These are phyloP conservation scores for Boletellus sp. DNA, from an alignment of 768 basidiomycete genomes.

Conservation along the genomic window DNA sequence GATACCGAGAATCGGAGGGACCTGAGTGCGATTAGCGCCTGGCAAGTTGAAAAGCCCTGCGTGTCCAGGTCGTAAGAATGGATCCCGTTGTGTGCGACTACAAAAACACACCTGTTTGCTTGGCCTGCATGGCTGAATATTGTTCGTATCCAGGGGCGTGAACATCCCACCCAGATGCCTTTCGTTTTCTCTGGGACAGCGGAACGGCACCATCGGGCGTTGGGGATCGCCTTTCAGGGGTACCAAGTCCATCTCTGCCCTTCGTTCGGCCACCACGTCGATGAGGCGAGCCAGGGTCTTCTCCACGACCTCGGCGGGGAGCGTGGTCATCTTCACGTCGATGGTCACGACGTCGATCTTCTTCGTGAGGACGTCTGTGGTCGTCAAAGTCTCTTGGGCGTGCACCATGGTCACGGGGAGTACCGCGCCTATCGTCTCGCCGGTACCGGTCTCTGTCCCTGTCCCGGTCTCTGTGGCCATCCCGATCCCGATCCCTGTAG, in stretches of 20 bases:
- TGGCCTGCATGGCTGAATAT: slow-evolving; percentile 94
- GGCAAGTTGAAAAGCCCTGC: slow-evolving; percentile 94
- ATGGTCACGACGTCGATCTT: slow-evolving; percentile 48
- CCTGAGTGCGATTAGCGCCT: slow-evolving; percentile 87
- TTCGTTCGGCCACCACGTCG: slow-evolving; percentile 48
- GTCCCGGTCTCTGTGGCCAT: slow-evolving; percentile 26
- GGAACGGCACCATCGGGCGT: slow-evolving; percentile 84
- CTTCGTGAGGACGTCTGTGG: slow-evolving; percentile 42
- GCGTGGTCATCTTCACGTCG: slow-evolving; percentile 41
- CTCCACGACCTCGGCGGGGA: slow-evolving; percentile 32
- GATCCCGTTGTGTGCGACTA: background rate
- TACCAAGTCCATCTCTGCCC: slow-evolving; percentile 48
- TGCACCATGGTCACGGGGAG: slow-evolving; percentile 42
- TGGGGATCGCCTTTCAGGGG: slow-evolving; percentile 80
- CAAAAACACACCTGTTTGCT: slow-evolving; percentile 78
- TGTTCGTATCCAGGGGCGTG: slow-evolving; percentile 95
- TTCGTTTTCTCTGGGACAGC: slow-evolving; percentile 81
- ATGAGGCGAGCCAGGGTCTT: slow-evolving; percentile 38
- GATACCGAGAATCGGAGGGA: slow-evolving; percentile 76
- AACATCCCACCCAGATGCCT: slow-evolving; percentile 94
- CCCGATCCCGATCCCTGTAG: slow-evolving; percentile 43
- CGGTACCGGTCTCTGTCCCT: slow-evolving; percentile 38
- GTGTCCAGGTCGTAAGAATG: slow-evolving; percentile 13
- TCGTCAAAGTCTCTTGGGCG: slow-evolving; percentile 48
- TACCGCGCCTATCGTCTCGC: slow-evolving; percentile 51